Conservation (phyloP, 495 filamentous ascomycete species). For the Aspergillus biplanus region DNA sequence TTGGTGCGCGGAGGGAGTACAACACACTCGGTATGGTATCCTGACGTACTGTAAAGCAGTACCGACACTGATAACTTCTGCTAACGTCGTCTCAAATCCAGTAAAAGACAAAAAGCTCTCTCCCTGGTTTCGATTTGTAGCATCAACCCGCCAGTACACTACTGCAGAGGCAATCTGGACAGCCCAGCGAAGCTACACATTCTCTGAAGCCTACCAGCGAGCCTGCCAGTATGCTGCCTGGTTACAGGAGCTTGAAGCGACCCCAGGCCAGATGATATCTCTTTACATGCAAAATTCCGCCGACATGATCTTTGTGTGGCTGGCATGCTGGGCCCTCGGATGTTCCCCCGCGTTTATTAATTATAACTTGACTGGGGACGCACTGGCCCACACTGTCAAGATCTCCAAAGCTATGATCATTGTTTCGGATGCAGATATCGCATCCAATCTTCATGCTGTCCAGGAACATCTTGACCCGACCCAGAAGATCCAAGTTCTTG, state of each 20-base stretch:
- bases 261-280: neutral
- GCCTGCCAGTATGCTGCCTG: neutral
- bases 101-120: neutral
- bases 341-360: slow-evolving; percentile 1
- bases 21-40: neutral
- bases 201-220: neutral
- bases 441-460: neutral
- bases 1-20: neutral
- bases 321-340: neutral
- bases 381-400: neutral
- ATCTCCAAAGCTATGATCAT: neutral
- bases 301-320: neutral
- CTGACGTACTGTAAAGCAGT: neutral
- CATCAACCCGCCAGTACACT: neutral
- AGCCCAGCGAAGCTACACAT: neutral
- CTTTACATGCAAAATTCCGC: neutral
- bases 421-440: neutral
- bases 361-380: slow-evolving; percentile 4
- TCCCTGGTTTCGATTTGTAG: slow-evolving; percentile 3
- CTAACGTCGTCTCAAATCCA: neutral
- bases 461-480: neutral
- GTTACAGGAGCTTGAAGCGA: neutral
- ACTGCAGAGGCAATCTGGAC: neutral
- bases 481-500: neutral
- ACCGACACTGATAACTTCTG: neutral